phyloP scores from a whole-genome alignment of 2,329 filamentous ascomycete species.

The Trichoderma sp. region DNA sequence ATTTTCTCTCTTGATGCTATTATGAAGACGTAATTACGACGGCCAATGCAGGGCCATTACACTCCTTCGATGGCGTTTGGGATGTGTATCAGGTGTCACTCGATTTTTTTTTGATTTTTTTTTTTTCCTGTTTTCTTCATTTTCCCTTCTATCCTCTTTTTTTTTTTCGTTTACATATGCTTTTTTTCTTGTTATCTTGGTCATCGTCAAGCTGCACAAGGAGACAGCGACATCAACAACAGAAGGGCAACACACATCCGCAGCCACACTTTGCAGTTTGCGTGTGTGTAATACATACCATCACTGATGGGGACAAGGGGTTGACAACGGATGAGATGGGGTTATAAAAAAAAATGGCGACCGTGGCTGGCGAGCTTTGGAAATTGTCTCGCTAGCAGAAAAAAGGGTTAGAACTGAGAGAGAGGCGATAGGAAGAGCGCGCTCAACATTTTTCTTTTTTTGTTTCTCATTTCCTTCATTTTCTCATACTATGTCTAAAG shows the following conservation, averaged over 20 bases:
- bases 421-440: slow-evolving; percentile 9
- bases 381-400: slow-evolving; percentile 14
- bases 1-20: slow-evolving; percentile 25
- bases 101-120: slow-evolving; percentile 19
- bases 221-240: slow-evolving; percentile 17
- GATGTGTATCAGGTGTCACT: slow-evolving; percentile 35
- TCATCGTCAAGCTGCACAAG: slow-evolving; percentile 19
- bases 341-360: slow-evolving; percentile 21
- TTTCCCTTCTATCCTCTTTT: slow-evolving; percentile 26
- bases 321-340: slow-evolving; percentile 1
- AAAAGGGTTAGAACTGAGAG: slow-evolving; percentile 3
- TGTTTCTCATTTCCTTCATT: slow-evolving; percentile 20
- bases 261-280: slow-evolving; percentile 2
- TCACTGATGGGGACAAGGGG: not conserved
- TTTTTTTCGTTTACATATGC: slow-evolving; percentile 1
- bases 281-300: slow-evolving; percentile 17
- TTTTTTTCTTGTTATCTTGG: not conserved
- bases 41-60: slow-evolving; percentile 40
- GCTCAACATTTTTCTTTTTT: not conserved
- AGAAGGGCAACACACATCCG: slow-evolving; percentile 2
- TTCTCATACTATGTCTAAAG: slow-evolving; percentile 26
- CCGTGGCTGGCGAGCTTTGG: slow-evolving; percentile 25
- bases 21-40: slow-evolving; percentile 44
- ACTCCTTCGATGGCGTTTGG: slow-evolving; percentile 42
- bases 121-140: not conserved